These are phyloP conservation scores for Monosporascus ibericus DNA, from an alignment of 2,329 filamentous ascomycete species.

Conservation along the genomic window DNA sequence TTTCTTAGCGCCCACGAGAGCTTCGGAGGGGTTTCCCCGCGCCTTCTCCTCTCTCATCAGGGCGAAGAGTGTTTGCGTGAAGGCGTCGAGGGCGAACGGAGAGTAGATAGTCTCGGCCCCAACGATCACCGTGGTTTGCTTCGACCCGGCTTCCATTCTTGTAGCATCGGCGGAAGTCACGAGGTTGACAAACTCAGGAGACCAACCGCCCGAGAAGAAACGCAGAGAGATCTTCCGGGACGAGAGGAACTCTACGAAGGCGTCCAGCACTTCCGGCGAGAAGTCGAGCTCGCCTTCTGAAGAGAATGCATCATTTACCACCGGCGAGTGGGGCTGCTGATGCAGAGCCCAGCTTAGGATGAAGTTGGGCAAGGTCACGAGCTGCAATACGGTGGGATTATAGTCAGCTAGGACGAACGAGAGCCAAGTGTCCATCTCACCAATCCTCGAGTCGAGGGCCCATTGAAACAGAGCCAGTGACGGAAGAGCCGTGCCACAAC, in stretches of 20 bases:
- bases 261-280: constrained; percentile 47
- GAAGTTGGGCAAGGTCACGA: constrained; percentile 76
- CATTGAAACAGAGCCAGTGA: constrained; percentile 66
- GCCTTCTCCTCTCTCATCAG: constrained; percentile 34
- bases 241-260: constrained; percentile 51
- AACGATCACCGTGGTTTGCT: constrained; percentile 48
- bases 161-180: constrained; percentile 29
- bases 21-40: constrained; percentile 42
- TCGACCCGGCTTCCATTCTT: constrained; percentile 17
- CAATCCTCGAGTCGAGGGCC: constrained; percentile 30
- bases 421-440: constrained; percentile 28
- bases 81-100: constrained; percentile 61
- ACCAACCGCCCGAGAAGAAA: constrained; percentile 74
- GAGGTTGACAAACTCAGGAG: constrained; percentile 54
- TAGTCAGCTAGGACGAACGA: constrained; percentile 70
- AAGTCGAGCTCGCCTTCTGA: constrained; percentile 54
- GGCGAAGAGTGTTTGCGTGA: constrained; percentile 59
- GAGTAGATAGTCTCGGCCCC: constrained; percentile 83
- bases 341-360: constrained; percentile 61
- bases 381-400: constrained; percentile 69
- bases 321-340: constrained; percentile 29
- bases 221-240: constrained; percentile 48
- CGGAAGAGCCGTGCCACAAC: constrained; percentile 72
- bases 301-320: constrained; percentile 40
- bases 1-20: constrained; percentile 69